phyloP scores from a whole-genome alignment of 2,329 filamentous ascomycete genomes.

The Curvularia verruculosa region DNA sequence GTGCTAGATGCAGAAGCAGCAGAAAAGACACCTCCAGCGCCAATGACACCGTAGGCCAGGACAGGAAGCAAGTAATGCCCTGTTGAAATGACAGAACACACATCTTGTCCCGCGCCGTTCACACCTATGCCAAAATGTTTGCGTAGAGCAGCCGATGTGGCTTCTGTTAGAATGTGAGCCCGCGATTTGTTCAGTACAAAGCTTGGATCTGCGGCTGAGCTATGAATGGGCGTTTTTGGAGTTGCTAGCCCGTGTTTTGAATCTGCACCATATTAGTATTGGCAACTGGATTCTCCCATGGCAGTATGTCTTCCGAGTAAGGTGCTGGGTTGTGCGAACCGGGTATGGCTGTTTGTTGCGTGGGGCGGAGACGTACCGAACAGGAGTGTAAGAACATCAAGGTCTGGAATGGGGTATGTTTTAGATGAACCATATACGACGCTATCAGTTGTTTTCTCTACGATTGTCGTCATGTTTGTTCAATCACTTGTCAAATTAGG shows the following conservation, averaged over 20 bases:
- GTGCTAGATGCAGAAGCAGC: slow-evolving; percentile 60
- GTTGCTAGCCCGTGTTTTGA: slow-evolving; percentile 43
- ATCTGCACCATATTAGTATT: slow-evolving; percentile 19
- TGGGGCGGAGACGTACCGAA: slow-evolving; percentile 43
- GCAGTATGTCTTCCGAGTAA: no score
- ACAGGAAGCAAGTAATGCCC: slow-evolving; percentile 63
- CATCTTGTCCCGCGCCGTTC: slow-evolving; percentile 54
- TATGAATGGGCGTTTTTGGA: slow-evolving; percentile 61
- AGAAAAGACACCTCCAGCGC: slow-evolving; percentile 65
- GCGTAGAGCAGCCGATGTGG: slow-evolving; percentile 64
- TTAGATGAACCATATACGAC: slow-evolving; percentile 42
- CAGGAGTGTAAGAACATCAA: slow-evolving; percentile 51
- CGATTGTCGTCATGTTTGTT: slow-evolving; percentile 39
- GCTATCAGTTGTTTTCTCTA: slow-evolving; percentile 40
- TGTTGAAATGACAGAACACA: slow-evolving; percentile 63
- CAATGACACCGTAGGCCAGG: slow-evolving; percentile 63
- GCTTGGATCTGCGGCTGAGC: slow-evolving; percentile 63
- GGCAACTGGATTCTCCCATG: background rate
- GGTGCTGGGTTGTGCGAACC: no score
- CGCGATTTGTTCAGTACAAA: slow-evolving; percentile 61
- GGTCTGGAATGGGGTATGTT: slow-evolving; percentile 43
- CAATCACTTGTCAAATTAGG: background rate
- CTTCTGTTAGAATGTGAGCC: slow-evolving; percentile 57
- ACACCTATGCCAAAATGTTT: slow-evolving; percentile 59
- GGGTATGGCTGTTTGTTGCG: background rate